A percentile compares a stretch with the other conserved stretches of the same genome.
Evolutionary conservation across 2,329 filamentous ascomycete species (phyloP).

Genomic region (Diaporthe caulivora): DNA sequence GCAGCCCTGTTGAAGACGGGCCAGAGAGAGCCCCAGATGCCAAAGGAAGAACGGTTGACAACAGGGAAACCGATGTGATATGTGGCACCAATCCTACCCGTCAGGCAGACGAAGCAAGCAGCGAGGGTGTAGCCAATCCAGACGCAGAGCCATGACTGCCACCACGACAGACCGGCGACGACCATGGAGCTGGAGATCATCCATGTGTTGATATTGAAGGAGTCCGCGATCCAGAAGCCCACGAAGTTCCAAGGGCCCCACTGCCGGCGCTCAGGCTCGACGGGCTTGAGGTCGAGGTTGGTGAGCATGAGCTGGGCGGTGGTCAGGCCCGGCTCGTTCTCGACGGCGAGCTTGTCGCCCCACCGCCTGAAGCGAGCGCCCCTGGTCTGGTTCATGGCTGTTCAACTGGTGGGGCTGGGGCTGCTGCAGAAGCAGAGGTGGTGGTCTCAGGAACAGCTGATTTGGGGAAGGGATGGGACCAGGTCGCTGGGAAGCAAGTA

Average conservation of each 20-base stretch:
- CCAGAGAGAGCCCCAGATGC: slow-evolving; percentile 91
- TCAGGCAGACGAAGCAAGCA: slow-evolving; percentile 79
- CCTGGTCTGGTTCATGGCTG: slow-evolving; percentile 50
- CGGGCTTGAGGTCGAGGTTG: slow-evolving; percentile 85
- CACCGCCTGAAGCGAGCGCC: slow-evolving; percentile 55
- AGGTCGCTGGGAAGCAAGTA: neutral
- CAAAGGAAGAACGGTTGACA: slow-evolving; percentile 81
- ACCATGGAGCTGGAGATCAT: slow-evolving; percentile 93
- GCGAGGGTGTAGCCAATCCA: slow-evolving; percentile 88
- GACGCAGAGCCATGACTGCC: slow-evolving; percentile 91
- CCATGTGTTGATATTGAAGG: slow-evolving; percentile 93
- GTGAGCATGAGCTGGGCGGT: slow-evolving; percentile 87
- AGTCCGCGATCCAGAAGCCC: slow-evolving; percentile 87
- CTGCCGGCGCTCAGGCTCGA: slow-evolving; percentile 83
- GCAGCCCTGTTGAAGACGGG: slow-evolving; percentile 90
- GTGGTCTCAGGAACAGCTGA: slow-evolving; percentile 1
- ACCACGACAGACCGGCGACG: slow-evolving; percentile 83
- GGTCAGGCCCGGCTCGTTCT: slow-evolving; percentile 81
- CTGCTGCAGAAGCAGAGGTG: neutral
- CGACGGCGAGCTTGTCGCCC: slow-evolving; percentile 75
- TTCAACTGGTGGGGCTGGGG: slow-evolving; percentile 26
- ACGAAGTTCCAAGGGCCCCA: slow-evolving; percentile 93
- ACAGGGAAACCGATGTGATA: slow-evolving; percentile 95
- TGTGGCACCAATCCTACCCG: slow-evolving; percentile 84
- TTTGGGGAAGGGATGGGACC: slow-evolving; percentile 30